Evolutionary conservation across 805 yeast species (phyloP).

Genomic region (Maudiozyma bulderi): DNA sequence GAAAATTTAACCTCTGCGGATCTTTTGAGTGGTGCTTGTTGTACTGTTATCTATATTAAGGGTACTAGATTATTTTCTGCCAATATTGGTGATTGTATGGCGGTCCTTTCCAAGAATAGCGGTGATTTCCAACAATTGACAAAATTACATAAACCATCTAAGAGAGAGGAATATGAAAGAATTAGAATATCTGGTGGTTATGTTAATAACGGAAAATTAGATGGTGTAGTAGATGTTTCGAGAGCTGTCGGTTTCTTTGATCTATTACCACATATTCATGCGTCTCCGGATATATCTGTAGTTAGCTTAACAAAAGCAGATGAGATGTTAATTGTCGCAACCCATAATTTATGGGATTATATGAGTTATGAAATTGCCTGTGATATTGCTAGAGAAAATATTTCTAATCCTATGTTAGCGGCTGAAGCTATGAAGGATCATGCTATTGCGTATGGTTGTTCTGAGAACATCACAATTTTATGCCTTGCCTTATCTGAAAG

Average conservation of each 20-base stretch:
- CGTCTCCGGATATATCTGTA: constrained; percentile 72
- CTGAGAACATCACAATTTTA: constrained; percentile 68
- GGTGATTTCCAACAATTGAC: constrained; percentile 74
- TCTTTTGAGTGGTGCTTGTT: constrained; percentile 72
- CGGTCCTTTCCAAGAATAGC: constrained; percentile 64
- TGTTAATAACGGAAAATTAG: constrained; percentile 77
- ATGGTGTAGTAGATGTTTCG: constrained; percentile 73
- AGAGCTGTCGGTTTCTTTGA: constrained; percentile 89
- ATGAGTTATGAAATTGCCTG: constrained; percentile 79
- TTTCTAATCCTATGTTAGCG: constrained; percentile 77
- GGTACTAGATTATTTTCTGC: constrained; percentile 69
- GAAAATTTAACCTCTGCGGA: constrained; percentile 60
- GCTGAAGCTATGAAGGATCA: constrained; percentile 90
- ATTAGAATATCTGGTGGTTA: constrained; percentile 87
- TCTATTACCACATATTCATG: constrained; percentile 76
- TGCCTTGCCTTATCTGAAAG: constrained; percentile 60
- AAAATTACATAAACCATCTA: constrained; percentile 75
- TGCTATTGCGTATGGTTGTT: constrained; percentile 86
- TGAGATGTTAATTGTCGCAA: constrained; percentile 77
- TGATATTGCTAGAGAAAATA: constrained; percentile 76
- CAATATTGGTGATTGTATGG: constrained; percentile 85
- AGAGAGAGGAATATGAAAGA: constrained; percentile 67
- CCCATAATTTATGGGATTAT: constrained; percentile 76
- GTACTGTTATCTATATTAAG: constrained; percentile 69
- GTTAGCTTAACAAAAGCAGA: constrained; percentile 56